These are phyloP conservation scores for Saposhnikovia divaricata DNA, from an alignment of 129 eudicot species.

Conservation along the genomic window DNA sequence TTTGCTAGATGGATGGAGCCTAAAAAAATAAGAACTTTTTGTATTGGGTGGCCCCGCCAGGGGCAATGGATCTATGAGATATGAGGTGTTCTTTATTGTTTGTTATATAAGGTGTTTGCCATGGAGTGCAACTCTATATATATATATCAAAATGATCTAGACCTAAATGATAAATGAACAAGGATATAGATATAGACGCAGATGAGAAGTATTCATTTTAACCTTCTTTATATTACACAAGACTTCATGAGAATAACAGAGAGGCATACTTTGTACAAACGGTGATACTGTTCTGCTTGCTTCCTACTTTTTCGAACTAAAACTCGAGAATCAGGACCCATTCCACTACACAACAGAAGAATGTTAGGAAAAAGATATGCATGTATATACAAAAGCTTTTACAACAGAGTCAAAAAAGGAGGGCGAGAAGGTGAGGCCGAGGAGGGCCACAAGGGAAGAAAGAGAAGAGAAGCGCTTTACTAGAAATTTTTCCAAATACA, in stretches of 20 bases:
- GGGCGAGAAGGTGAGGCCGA: neutral
- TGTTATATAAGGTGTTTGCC: too few species aligned
- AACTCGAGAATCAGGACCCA: constrained; percentile 99
- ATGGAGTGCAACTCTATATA: too few species aligned
- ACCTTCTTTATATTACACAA: neutral
- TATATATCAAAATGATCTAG: neutral
- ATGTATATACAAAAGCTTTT: neutral
- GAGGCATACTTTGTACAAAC: constrained; percentile 68
- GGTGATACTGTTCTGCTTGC: constrained; percentile 93
- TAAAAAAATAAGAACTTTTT: too few species aligned
- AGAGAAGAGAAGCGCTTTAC: neutral
- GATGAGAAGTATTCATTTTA: neutral
- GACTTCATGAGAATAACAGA: neutral
- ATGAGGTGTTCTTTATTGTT: too few species aligned
- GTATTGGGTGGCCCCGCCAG: too few species aligned
- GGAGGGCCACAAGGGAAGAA: neutral
- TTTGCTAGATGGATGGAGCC: too few species aligned
- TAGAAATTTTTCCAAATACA: neutral
- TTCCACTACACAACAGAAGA: constrained; percentile 55
- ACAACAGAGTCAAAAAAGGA: neutral
- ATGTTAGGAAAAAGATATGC: constrained; percentile 4
- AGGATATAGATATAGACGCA: neutral
- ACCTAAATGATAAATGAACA: neutral
- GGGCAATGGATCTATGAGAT: too few species aligned
- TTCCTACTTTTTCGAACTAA: constrained; percentile 94